Conservation (phyloP, 495 filamentous ascomycete genomes). For the Pseudotulostoma volvatum region DNA sequence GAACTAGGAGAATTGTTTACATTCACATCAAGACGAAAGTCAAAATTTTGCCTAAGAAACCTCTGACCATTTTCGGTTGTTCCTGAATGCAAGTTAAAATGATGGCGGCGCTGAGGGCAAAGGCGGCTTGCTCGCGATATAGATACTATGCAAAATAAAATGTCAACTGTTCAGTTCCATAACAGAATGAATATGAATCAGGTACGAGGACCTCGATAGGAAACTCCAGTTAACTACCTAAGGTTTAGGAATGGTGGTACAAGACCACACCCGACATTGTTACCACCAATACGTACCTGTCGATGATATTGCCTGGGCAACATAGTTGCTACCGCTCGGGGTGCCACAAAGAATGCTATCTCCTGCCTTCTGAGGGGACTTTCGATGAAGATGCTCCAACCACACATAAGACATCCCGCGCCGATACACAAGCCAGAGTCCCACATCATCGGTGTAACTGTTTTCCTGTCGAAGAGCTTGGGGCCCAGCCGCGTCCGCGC, state of each 20-base stretch:
- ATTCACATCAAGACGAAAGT: too few relatives aligned
- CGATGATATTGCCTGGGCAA: constrained; percentile 57
- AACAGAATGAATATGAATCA: neutral
- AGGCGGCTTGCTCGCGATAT: constrained; percentile 60
- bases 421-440: constrained; percentile 59
- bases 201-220: neutral
- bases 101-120: constrained; percentile 57
- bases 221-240: neutral
- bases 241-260: neutral
- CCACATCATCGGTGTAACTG: constrained; percentile 40
- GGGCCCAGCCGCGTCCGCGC: constrained; percentile 69
- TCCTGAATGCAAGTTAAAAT: constrained; percentile 58
- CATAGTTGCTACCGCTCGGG: constrained; percentile 60
- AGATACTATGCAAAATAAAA: constrained; percentile 32
- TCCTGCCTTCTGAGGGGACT: constrained; percentile 53
- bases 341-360: constrained; percentile 71
- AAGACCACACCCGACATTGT: neutral
- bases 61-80: constrained; percentile 47
- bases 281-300: constrained; percentile 25
- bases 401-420: constrained; percentile 61
- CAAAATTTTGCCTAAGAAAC: constrained; percentile 56
- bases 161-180: constrained; percentile 1
- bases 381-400: constrained; percentile 73
- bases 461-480: constrained; percentile 37
- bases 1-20: too few relatives aligned